Evolutionary conservation across 768 basidiomycete genomes (phyloP).

Genomic region (Dendrothele bispora): DNA sequence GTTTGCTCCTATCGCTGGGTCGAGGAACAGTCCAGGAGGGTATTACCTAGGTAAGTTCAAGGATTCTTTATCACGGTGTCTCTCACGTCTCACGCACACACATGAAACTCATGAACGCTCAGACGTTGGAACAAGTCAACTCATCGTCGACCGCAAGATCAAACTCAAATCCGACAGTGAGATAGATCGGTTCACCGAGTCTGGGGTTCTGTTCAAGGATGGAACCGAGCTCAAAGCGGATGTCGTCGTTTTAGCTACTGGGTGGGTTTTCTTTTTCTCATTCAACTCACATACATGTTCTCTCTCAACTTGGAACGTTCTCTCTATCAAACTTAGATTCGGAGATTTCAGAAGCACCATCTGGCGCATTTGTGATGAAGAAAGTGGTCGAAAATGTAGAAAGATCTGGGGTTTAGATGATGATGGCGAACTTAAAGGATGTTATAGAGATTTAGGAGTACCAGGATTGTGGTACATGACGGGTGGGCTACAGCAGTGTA

Average conservation of each 20-base stretch:
- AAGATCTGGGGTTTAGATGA: constrained; percentile 60
- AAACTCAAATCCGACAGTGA: constrained; percentile 63
- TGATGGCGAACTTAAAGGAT: constrained; percentile 61
- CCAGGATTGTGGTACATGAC: constrained; percentile 59
- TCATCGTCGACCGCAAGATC: constrained; percentile 67
- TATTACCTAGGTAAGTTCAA: constrained; percentile 53
- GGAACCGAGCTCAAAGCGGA: constrained; percentile 48
- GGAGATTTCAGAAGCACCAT: constrained; percentile 41
- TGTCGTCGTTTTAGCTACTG: constrained; percentile 59
- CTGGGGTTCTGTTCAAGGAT: constrained; percentile 46
- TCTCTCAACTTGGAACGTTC: neutral
- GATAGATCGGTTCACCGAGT: constrained; percentile 43
- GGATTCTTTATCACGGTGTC: too few relatives aligned
- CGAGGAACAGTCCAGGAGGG: constrained; percentile 43
- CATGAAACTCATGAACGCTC: too few relatives aligned
- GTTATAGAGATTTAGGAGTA: constrained; percentile 49
- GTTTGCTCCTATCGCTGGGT: constrained; percentile 35
- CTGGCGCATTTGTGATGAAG: constrained; percentile 41
- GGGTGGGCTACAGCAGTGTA: constrained; percentile 49
- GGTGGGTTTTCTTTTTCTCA: constrained; percentile 31
- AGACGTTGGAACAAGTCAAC: constrained; percentile 60
- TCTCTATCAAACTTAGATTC: constrained; percentile 30
- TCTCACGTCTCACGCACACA: neutral
- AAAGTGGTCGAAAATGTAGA: constrained; percentile 42
- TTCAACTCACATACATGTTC: neutral